Percentiles rank a stretch among this genome's conserved stretches.
Conservation (phyloP, 1,284 basidiomycete species). For the Coriolopsis trogii region DNA sequence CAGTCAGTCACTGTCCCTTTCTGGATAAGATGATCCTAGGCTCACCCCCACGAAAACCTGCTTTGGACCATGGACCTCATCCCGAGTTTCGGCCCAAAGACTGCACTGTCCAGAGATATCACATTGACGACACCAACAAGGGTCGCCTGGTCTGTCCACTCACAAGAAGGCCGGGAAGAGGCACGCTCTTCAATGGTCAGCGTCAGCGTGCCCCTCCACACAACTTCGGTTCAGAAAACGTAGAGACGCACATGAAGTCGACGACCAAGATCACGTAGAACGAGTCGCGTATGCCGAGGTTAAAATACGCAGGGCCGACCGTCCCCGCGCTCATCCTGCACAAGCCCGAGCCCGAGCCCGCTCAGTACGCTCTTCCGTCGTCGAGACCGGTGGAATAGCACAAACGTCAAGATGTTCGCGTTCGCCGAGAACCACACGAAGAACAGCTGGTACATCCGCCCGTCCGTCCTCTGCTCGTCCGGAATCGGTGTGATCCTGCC, state of each 20-base stretch:
- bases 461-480: slow-evolving; percentile 48
- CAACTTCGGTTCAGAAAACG: not conserved
- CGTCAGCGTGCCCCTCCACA: too few species aligned
- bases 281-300: slow-evolving; percentile 55
- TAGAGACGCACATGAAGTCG: slow-evolving; percentile 52
- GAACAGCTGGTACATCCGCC: slow-evolving; percentile 63
- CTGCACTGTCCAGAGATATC: slow-evolving; percentile 39
- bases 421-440: slow-evolving; percentile 70
- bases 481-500: slow-evolving; percentile 57
- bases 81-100: slow-evolving; percentile 64
- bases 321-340: slow-evolving; percentile 56
- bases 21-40: not conserved
- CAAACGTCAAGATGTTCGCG: slow-evolving; percentile 59
- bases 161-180: slow-evolving; percentile 56
- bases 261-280: slow-evolving; percentile 54
- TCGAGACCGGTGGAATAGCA: not conserved
- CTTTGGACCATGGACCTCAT: slow-evolving; percentile 66
- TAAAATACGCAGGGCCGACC: slow-evolving; percentile 61
- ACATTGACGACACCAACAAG: not conserved
- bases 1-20: not conserved
- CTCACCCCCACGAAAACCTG: slow-evolving; percentile 56
- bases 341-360: not conserved
- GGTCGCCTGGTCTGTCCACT: slow-evolving; percentile 24
- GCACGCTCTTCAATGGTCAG: slow-evolving; percentile 23
- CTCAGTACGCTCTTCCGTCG: not conserved